phyloP scores from a whole-genome alignment of 2,329 filamentous ascomycete species.

The Penicillium sp. region DNA sequence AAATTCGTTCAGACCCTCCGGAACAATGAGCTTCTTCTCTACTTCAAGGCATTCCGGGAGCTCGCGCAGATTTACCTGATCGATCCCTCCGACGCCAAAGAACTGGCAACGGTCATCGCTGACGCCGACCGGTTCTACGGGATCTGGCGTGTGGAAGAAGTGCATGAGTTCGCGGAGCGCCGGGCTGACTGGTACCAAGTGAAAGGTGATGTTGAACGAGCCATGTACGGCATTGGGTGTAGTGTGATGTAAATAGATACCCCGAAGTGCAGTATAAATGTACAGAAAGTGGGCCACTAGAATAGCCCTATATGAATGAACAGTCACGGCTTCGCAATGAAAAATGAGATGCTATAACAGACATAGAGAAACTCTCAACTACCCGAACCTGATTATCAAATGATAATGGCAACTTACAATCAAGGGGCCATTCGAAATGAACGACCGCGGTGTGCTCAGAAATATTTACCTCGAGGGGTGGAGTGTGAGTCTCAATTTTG shows the following conservation, averaged over 20 bases:
- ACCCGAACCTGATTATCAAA: too few species aligned
- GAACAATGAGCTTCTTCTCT: constrained; percentile 82
- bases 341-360: too few species aligned
- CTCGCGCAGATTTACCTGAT: constrained; percentile 96
- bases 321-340: too few species aligned
- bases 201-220: constrained; percentile 84
- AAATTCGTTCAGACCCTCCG: constrained; percentile 79
- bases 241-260: constrained; percentile 69
- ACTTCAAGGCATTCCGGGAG: constrained; percentile 90
- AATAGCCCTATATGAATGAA: too few species aligned
- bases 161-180: constrained; percentile 94
- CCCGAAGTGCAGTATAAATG: constrained; percentile 17
- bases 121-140: constrained; percentile 88
- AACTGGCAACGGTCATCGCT: constrained; percentile 92
- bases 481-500: too few species aligned
- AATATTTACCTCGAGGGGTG: too few species aligned
- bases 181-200: constrained; percentile 95
- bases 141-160: constrained; percentile 93
- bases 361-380: too few species aligned
- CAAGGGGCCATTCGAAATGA: too few species aligned
- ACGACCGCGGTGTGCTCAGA: too few species aligned
- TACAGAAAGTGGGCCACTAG: neutral
- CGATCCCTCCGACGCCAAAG: constrained; percentile 82
- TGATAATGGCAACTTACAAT: too few species aligned
- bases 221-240: constrained; percentile 97